phyloP scores from a whole-genome alignment of 352 stramenopile genomes.

The Pythium aphanidermatum region DNA sequence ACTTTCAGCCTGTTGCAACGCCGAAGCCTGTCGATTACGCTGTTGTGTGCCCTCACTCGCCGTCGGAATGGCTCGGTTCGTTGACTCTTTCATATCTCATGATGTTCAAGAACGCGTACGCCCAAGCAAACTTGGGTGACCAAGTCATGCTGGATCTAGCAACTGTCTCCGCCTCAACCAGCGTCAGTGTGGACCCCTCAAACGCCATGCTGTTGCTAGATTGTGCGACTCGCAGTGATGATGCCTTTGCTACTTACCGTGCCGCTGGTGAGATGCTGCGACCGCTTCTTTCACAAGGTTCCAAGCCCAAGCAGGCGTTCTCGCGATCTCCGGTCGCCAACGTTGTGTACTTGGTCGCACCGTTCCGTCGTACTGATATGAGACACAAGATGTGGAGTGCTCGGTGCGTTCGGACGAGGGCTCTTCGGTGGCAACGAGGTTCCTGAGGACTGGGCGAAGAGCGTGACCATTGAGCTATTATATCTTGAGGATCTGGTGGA shows the following conservation, averaged over 20 bases:
- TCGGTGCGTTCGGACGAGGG: conserved; percentile 55
- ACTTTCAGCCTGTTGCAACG: conserved; percentile 53
- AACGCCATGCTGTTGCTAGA: conserved; percentile 57
- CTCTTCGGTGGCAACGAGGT: conserved; percentile 35
- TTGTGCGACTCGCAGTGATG: conserved; percentile 35
- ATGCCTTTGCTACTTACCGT: conserved; percentile 65
- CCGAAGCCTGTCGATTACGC: conserved; percentile 70
- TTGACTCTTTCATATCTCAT: conserved; percentile 67
- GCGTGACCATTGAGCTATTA: conserved; percentile 60
- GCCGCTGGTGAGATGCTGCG: conserved; percentile 48
- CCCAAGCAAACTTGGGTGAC: conserved; percentile 62
- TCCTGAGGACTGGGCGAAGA: conserved; percentile 30
- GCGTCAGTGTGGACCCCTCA: conserved; percentile 37
- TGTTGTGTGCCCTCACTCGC: conserved; percentile 65
- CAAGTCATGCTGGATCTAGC: conserved; percentile 45
- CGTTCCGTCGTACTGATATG: conserved; percentile 52
- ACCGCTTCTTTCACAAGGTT: conserved; percentile 36
- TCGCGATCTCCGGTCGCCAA: conserved; percentile 52
- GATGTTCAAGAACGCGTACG: conserved; percentile 63
- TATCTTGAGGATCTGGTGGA: conserved; percentile 72
- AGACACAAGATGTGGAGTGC: conserved; percentile 68
- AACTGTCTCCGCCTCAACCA: conserved; percentile 27
- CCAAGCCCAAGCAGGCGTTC: conserved; percentile 59
- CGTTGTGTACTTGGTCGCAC: conserved; percentile 67
- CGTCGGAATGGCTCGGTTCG: conserved; percentile 61